phyloP scores from a whole-genome alignment of 169 alveolate species.

The Cardiosporidium cionae region DNA sequence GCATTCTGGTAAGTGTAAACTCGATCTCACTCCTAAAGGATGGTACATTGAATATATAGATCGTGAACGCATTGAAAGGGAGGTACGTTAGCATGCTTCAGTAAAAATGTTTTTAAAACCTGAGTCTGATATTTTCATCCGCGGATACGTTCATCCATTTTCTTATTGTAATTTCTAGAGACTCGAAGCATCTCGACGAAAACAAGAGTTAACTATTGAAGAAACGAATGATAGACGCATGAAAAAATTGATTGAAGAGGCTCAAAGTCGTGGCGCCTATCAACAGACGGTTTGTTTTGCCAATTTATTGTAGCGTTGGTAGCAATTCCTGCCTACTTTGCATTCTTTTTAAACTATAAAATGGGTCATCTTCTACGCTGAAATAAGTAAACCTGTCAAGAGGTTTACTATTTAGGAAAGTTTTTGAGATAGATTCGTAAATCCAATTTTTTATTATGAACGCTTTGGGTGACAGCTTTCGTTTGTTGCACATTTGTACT shows the following conservation, averaged over 20 bases:
- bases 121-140: not conserved
- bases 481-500: too few relatives aligned
- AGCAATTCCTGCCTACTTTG: too few relatives aligned
- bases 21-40: constrained; percentile 82
- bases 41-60: constrained; percentile 82
- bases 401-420: too few relatives aligned
- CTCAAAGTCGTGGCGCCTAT: constrained; percentile 7
- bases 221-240: constrained; percentile 20
- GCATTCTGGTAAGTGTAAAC: constrained; percentile 77
- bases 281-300: constrained; percentile 14
- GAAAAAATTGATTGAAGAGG: constrained; percentile 25
- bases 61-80: constrained; percentile 60
- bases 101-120: not conserved
- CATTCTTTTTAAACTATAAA: too few relatives aligned
- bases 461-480: too few relatives aligned
- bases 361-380: too few relatives aligned
- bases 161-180: constrained; percentile 5
- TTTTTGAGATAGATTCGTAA: too few relatives aligned
- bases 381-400: too few relatives aligned
- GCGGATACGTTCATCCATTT: not conserved
- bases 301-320: too few relatives aligned
- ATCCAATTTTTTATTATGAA: too few relatives aligned
- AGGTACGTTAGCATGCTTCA: not conserved
- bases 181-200: constrained; percentile 12
- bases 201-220: constrained; percentile 21